These are phyloP conservation scores for Alloascoidea hylecoeti DNA, from an alignment of 805 yeast genomes.

Conservation along the genomic window DNA sequence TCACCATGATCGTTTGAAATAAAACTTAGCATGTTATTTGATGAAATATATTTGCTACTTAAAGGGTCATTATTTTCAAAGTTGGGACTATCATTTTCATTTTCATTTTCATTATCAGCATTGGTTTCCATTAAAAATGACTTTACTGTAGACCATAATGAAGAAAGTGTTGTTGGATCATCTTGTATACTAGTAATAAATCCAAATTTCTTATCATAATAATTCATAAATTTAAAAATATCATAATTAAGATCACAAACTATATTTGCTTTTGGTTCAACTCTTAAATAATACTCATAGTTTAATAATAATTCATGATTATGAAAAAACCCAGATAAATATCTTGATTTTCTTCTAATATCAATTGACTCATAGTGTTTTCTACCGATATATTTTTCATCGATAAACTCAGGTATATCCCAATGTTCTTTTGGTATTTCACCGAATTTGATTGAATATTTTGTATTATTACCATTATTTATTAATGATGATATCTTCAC, in stretches of 20 bases:
- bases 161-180: conserved; percentile 54
- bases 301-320: conserved; percentile 59
- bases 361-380: not conserved
- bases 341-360: conserved; percentile 87
- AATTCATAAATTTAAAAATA: conserved; percentile 63
- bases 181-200: conserved; percentile 73
- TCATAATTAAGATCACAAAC: conserved; percentile 53
- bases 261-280: conserved; percentile 73
- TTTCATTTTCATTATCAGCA: no score
- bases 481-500: conserved; percentile 3
- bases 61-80: conserved; percentile 37
- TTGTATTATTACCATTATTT: conserved; percentile 12
- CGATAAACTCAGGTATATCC: not conserved
- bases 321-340: conserved; percentile 81
- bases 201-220: conserved; percentile 58
- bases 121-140: conserved; percentile 23
- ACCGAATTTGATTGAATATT: conserved; percentile 50
- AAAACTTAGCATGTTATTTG: conserved; percentile 42
- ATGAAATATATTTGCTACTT: not conserved
- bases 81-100: no score
- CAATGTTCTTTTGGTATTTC: not conserved
- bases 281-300: conserved; percentile 92
- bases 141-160: conserved; percentile 62
- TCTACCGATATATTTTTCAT: conserved; percentile 22
- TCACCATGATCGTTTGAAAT: conserved; percentile 35